Evolutionary conservation across 176 grass and related monocot species (phyloP), one percentile per base, ranked within the genome.

Genomic region (Panicum miliaceum): DNA sequence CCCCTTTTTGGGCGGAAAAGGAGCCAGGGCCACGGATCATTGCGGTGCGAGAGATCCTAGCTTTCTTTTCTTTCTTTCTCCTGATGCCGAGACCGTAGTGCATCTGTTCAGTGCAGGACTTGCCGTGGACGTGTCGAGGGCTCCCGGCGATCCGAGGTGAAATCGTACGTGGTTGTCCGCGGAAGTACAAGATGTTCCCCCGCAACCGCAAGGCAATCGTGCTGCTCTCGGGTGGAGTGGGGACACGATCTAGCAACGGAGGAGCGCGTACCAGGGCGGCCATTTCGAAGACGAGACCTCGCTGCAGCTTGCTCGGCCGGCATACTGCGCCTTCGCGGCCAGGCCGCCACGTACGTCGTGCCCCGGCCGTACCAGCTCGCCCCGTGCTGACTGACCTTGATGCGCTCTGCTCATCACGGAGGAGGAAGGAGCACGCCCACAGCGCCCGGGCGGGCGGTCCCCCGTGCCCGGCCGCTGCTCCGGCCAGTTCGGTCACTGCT

Each of bases 1-100:
- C 23, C 6, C 75, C 52, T 76, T 82, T 76, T 58, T 13, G 8
- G 46, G 59, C 8, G 71, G 37, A 87, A 82, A 70, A 52, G 43
- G 29, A 59, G 13, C 23, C 23, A 12, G 10, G 68, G 6, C 16
- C 64, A 35, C 50, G 27, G 52, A 63, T 72, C 84, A 50, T 45
- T 42, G 13, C 67, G 57, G 15, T 77, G 68, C 54, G 19, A 0
- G 54, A 71, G 29, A 70, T 50, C 83, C 20, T 50, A 74, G 66
- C 46, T 84, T 59, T 8, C 9, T 20, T 84, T 59, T 8, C 9
- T 20, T 84, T 10, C 2, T 8, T 32, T 75, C 29, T 8, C 41
- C 12, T 26, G 38, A 36, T 56, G 7, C 73, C 23, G 26, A 82
- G 41, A 13, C 47, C 22, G 40, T 36, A 58, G 56, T 36, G 12